Conservation (phyloP, 805 yeast genomes). For the Metschnikowia borealis region DNA sequence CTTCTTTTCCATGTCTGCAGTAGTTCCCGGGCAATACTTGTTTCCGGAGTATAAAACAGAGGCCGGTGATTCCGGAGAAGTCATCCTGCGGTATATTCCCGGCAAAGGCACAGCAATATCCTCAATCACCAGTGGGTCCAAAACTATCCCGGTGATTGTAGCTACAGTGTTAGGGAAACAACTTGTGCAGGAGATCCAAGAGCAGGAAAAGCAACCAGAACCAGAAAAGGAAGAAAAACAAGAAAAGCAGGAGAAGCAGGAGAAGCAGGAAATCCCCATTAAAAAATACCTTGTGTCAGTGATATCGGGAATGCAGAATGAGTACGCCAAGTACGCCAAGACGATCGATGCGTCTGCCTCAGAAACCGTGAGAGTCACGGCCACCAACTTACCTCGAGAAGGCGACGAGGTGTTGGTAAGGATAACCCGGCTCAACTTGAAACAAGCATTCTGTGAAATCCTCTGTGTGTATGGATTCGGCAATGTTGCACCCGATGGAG, state of each 20-base stretch:
- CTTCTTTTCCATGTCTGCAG: constrained; percentile 14
- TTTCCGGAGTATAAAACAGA: constrained; percentile 48
- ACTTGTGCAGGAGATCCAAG: constrained; percentile 22
- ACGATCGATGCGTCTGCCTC: constrained; percentile 19
- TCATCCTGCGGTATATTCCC: constrained; percentile 45
- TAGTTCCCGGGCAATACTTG: constrained; percentile 72
- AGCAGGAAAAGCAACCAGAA: constrained; percentile 2
- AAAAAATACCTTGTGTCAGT: constrained; percentile 30
- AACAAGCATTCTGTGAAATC: constrained; percentile 78
- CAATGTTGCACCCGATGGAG: constrained; percentile 55
- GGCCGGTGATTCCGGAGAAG: constrained; percentile 20
- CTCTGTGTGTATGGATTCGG: constrained; percentile 59
- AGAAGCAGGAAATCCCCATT: constrained; percentile 10
- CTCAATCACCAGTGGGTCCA: constrained; percentile 38
- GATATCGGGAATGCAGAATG: constrained; percentile 23
- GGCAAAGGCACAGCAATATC: constrained; percentile 64
- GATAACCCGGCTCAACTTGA: constrained; percentile 60
- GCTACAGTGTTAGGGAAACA: constrained; percentile 66
- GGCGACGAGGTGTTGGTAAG: constrained; percentile 78
- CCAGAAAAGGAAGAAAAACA: constrained; percentile 1
- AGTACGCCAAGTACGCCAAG: constrained; percentile 23
- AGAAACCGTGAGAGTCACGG: constrained; percentile 20
- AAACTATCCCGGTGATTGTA: constrained; percentile 40
- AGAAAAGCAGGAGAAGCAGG: background rate
- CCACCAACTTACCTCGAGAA: constrained; percentile 69